phyloP scores from a whole-genome alignment of 2,329 filamentous ascomycete species.

The Epichloe sp. region DNA sequence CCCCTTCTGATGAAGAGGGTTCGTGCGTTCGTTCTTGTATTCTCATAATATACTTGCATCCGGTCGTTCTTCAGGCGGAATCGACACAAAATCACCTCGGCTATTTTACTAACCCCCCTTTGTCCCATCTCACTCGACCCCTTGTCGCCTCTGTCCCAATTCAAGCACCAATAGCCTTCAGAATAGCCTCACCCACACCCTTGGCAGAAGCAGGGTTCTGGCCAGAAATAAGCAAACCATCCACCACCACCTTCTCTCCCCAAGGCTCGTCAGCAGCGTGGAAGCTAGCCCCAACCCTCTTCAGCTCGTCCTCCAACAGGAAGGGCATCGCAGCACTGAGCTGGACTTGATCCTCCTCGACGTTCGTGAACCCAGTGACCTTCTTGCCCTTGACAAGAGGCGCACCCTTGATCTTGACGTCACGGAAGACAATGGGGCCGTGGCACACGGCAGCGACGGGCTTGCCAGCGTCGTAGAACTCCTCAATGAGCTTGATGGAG shows the following conservation, averaged over 20 bases:
- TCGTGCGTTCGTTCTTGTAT: too few relatives aligned
- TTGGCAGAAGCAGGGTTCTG: slow-evolving; percentile 43
- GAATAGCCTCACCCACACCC: slow-evolving; percentile 37
- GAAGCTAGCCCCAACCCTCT: slow-evolving; percentile 39
- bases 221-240: slow-evolving; percentile 41
- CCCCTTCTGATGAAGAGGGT: too few relatives aligned
- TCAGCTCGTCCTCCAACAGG: slow-evolving; percentile 41
- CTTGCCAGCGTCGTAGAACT: slow-evolving; percentile 50
- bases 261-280: slow-evolving; percentile 40
- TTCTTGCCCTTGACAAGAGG: slow-evolving; percentile 41
- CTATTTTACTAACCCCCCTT: too few relatives aligned
- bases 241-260: slow-evolving; percentile 35
- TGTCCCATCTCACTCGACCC: too few relatives aligned
- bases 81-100: too few relatives aligned
- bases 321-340: slow-evolving; percentile 43
- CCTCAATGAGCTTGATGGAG: slow-evolving; percentile 46
- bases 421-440: slow-evolving; percentile 48
- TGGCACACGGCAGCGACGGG: slow-evolving; percentile 56
- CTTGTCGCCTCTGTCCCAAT: too few relatives aligned
- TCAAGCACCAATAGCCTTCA: slow-evolving; percentile 27
- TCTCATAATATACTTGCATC: too few relatives aligned
- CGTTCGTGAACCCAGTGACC: slow-evolving; percentile 51
- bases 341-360: slow-evolving; percentile 35
- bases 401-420: slow-evolving; percentile 41
- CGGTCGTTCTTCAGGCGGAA: too few relatives aligned